Evolutionary conservation across 1,284 basidiomycete species (phyloP).

Genomic region (Melampsora americana): DNA sequence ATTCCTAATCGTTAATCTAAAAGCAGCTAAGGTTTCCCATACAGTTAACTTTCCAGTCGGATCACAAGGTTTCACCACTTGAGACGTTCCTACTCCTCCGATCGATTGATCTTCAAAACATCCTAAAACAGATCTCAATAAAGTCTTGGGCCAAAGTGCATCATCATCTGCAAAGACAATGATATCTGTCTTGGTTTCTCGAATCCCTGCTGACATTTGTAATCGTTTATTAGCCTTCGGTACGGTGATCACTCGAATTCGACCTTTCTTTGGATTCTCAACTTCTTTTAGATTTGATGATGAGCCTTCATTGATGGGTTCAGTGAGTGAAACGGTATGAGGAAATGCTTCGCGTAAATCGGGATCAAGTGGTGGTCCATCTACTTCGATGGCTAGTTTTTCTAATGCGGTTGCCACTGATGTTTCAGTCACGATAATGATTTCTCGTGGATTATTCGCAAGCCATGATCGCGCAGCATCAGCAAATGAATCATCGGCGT

Average conservation of each 20-base stretch:
- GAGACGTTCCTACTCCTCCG: slow-evolving; percentile 83
- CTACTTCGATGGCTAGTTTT: slow-evolving; percentile 78
- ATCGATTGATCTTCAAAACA: slow-evolving; percentile 91
- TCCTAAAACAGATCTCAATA: slow-evolving; percentile 76
- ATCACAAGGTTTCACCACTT: slow-evolving; percentile 69
- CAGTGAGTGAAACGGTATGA: neutral
- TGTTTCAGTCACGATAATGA: slow-evolving; percentile 88
- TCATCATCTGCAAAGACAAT: slow-evolving; percentile 94
- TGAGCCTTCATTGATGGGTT: neutral
- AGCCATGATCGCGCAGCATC: slow-evolving; percentile 87
- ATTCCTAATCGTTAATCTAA: slow-evolving; percentile 83
- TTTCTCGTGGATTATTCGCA: slow-evolving; percentile 81
- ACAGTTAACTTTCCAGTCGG: slow-evolving; percentile 74
- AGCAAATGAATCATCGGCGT: slow-evolving; percentile 89
- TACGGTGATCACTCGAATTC: slow-evolving; percentile 78
- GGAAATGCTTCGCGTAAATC: slow-evolving; percentile 4
- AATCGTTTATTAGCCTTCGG: slow-evolving; percentile 87
- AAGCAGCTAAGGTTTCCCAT: slow-evolving; percentile 88
- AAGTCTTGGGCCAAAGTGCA: slow-evolving; percentile 85
- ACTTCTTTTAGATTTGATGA: neutral
- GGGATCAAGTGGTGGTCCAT: slow-evolving; percentile 52
- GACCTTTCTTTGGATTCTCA: slow-evolving; percentile 59
- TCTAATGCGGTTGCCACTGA: slow-evolving; percentile 80
- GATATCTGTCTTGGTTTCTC: slow-evolving; percentile 81
- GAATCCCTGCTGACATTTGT: slow-evolving; percentile 87